Conservation (phyloP, 2,329 filamentous ascomycete species). For the Fusarium palustre region DNA sequence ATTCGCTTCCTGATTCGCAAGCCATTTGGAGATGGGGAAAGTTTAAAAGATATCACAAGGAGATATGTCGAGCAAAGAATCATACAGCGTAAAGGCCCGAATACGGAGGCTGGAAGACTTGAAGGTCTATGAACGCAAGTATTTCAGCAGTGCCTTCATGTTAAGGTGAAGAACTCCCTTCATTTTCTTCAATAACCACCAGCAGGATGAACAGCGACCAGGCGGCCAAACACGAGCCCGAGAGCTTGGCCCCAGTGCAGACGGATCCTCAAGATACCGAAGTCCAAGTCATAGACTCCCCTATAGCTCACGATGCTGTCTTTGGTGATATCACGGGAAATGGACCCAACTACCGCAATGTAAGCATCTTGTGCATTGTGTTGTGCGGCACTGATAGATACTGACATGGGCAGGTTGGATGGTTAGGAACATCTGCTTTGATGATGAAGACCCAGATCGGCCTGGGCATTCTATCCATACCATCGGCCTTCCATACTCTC, state of each 20-base stretch:
- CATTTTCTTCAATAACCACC: not conserved
- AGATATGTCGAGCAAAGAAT: not conserved
- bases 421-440: slow-evolving; percentile 57
- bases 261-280: not conserved
- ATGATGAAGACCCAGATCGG: slow-evolving; percentile 63
- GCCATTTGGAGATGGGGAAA: not conserved
- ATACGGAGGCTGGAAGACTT: not conserved
- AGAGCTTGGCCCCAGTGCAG: not conserved
- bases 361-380: slow-evolving; percentile 13
- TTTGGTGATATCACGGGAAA: slow-evolving; percentile 46
- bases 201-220: slow-evolving; percentile 6
- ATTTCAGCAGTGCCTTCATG: not conserved
- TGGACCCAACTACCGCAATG: slow-evolving; percentile 48
- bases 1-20: not conserved
- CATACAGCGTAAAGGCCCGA: not conserved
- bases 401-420: slow-evolving; percentile 52
- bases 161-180: not conserved
- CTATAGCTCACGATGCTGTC: slow-evolving; percentile 26
- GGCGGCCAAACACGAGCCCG: slow-evolving; percentile 1
- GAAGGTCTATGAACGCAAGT: not conserved
- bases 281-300: slow-evolving; percentile 36
- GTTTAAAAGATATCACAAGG: not conserved
- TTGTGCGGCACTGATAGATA: not conserved
- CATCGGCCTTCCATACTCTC: slow-evolving; percentile 57
- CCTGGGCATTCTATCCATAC: slow-evolving; percentile 61